phyloP scores from a whole-genome alignment of 169 alveolate genomes.

The Plasmodium reichenowi region DNA sequence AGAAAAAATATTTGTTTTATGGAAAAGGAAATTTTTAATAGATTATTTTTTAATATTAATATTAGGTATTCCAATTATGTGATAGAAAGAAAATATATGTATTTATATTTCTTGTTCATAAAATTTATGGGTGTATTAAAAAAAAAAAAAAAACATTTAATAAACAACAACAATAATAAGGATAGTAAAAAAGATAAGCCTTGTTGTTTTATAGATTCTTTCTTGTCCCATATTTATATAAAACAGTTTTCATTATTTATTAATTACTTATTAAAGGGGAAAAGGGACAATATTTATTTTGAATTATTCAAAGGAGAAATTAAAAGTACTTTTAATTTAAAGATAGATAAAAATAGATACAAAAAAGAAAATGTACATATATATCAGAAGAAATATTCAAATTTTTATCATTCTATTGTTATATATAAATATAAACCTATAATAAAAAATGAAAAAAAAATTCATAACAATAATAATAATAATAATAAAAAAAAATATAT shows the following conservation, averaged over 20 bases:
- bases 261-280: background rate
- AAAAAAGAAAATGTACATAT: background rate
- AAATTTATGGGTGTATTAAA: background rate
- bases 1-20: slow-evolving; percentile 29
- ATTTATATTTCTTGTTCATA: slow-evolving; percentile 10
- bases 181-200: background rate
- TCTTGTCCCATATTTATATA: background rate
- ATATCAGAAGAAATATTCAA: too few relatives aligned
- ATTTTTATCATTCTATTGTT: too few relatives aligned
- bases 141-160: background rate
- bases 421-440: background rate
- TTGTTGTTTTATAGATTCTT: background rate
- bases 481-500: background rate
- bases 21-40: slow-evolving; percentile 50
- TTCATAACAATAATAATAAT: background rate
- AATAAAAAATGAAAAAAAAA: background rate
- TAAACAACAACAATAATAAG: background rate
- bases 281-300: slow-evolving; percentile 6
- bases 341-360: background rate
- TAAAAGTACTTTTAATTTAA: background rate
- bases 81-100: background rate
- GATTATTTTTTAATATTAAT: slow-evolving; percentile 27
- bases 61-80: slow-evolving; percentile 25
- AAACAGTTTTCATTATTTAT: slow-evolving; percentile 5
- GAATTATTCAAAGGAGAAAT: background rate